These are phyloP conservation scores for Imleria badia DNA, from an alignment of 768 basidiomycete genomes.

Conservation along the genomic window DNA sequence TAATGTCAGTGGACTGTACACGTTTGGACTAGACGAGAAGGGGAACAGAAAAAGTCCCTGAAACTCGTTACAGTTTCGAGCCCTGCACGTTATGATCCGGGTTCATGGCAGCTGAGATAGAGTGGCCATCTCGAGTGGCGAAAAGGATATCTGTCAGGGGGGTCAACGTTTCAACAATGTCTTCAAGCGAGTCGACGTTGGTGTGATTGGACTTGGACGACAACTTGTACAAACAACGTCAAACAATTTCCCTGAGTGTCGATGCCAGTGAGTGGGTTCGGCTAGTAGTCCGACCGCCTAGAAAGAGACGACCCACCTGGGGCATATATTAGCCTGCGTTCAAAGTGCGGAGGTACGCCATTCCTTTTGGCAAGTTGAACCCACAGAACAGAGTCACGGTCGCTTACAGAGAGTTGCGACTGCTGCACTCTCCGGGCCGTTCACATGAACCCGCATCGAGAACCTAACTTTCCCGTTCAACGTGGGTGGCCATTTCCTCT, in stretches of 20 bases:
- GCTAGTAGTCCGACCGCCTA: neutral
- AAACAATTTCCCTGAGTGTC: too few relatives aligned
- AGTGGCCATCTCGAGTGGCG: neutral
- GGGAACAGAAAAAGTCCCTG: constrained; percentile 4
- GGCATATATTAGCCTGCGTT: neutral
- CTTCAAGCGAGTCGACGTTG: too few relatives aligned
- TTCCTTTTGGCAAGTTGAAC: neutral
- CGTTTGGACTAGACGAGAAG: neutral
- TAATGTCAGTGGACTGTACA: neutral
- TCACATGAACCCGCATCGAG: constrained; percentile 15
- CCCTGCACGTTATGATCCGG: constrained; percentile 12
- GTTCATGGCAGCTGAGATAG: neutral
- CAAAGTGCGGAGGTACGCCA: neutral
- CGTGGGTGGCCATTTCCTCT: constrained; percentile 5
- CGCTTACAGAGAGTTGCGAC: constrained; percentile 5
- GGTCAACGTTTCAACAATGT: neutral
- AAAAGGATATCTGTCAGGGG: neutral
- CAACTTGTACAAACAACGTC: constrained; percentile 1
- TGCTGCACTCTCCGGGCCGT: neutral
- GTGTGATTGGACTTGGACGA: neutral
- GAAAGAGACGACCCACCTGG: neutral
- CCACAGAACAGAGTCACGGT: neutral
- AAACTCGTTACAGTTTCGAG: neutral
- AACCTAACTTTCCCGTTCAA: constrained; percentile 13
- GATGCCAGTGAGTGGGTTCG: neutral